Base-by-base conservation (phyloP, 1,284 basidiomycete genomes). In the Athelia psychrophila region DNA sequence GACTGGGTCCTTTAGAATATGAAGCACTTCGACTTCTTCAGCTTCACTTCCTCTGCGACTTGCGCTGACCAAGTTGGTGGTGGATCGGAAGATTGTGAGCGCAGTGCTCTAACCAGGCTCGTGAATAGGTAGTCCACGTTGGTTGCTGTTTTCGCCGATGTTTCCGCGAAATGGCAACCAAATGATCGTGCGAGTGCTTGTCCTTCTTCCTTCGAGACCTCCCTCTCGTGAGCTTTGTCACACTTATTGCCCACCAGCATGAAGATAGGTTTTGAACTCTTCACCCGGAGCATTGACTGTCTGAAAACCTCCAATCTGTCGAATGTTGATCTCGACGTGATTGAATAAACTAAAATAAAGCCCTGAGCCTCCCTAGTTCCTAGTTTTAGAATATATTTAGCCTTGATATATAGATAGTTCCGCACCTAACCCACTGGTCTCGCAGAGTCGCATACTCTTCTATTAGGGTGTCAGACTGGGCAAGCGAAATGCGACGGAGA, bases 271-370 rank as follows among this genome's bases (percentile, higher is more conserved):
- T 67, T 77, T 69, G 72, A 79, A 66, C 87, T 81, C 69, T 89
- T 88, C 59, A 89, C 84, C 45, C 82, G 79, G 55, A 81, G 62
- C 68, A 88, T 86, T 50, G 85, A 82, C 62, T 87, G 83, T 56
- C 86, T 81, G 69, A 89, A 88, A 51, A 83, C 81, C 58, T 83
- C 80, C 54, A 86, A 76, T 40, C 86, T 81, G 56, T 88, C 85
- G 59, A 88, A 89, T 22, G 84, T 85, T 35, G 33, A 35, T n/a
- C 84, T 75, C 47, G 84, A 85, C 44, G 85, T 83, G 63, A 91
- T 88, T 38, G 84, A 87, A 71, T 90, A 91, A 48, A 90, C 88
- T 54, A 91, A 76, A 47, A 91, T 78, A 72, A 91, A 90, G 3
- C 87, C 88, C 68, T 90, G 86, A 51, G 88, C 87, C 62, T 89